Evolutionary conservation across 2,329 filamentous ascomycete species (phyloP).

Genomic region (Colletotrichum musicola): DNA sequence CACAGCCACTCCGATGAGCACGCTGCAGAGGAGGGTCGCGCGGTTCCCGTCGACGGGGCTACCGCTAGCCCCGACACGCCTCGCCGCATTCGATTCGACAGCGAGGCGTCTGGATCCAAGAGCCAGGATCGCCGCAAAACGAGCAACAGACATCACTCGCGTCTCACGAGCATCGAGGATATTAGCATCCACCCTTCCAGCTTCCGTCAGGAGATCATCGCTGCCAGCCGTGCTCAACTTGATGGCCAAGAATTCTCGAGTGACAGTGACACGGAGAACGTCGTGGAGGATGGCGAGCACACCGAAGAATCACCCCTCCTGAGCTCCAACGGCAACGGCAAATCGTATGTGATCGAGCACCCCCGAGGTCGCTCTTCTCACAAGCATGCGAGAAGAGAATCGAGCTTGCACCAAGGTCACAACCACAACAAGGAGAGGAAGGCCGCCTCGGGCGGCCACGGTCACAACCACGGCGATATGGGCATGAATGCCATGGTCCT

Average conservation of each 20-base stretch:
- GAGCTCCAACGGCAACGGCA: constrained; percentile 50
- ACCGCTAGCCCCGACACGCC: constrained; percentile 52
- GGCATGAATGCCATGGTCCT: constrained; percentile 92
- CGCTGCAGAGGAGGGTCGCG: constrained; percentile 66
- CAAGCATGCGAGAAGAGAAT: constrained; percentile 59
- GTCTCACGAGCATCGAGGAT: constrained; percentile 75
- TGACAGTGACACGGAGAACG: constrained; percentile 65
- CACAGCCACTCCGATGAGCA: constrained; percentile 49
- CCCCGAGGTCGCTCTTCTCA: constrained; percentile 40
- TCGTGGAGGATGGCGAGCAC: constrained; percentile 56
- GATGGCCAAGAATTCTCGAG: constrained; percentile 62
- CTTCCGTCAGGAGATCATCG: constrained; percentile 93
- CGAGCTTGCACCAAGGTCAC: constrained; percentile 75
- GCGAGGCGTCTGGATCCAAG: constrained; percentile 49
- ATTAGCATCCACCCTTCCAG: constrained; percentile 90
- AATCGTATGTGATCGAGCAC: constrained; percentile 28
- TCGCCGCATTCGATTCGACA: constrained; percentile 57
- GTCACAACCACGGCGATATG: constrained; percentile 87
- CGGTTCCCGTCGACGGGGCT: constrained; percentile 63
- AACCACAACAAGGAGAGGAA: constrained; percentile 84
- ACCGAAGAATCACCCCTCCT: constrained; percentile 64
- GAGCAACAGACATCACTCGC: constrained; percentile 65
- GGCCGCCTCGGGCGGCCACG: constrained; percentile 70
- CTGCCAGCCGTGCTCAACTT: constrained; percentile 72
- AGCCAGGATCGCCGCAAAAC: constrained; percentile 60